phyloP scores from a whole-genome alignment of 2,329 filamentous ascomycete genomes.

The Epichloe bromicola region DNA sequence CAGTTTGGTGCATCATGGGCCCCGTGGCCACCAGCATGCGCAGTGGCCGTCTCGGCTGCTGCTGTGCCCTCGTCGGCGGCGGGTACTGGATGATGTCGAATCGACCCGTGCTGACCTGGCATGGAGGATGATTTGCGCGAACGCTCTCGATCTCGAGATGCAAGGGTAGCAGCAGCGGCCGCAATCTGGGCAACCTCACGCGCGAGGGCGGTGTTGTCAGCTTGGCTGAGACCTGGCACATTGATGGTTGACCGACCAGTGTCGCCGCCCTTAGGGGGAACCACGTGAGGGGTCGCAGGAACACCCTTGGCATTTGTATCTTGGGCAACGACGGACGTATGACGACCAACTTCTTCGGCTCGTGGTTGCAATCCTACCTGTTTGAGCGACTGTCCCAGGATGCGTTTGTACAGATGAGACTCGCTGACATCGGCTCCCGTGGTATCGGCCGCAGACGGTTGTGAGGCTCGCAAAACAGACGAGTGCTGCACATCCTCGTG shows the following conservation, averaged over 20 bases:
- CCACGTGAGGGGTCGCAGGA: constrained; percentile 51
- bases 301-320: constrained; percentile 28
- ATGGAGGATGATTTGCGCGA: constrained; percentile 24
- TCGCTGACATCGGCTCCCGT: constrained; percentile 64
- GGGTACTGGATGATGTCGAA: constrained; percentile 14
- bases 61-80: constrained; percentile 21
- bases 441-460: constrained; percentile 29
- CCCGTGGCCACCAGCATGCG: constrained; percentile 34
- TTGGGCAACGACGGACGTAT: constrained; percentile 23
- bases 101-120: constrained; percentile 13
- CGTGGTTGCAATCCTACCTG: constrained; percentile 58
- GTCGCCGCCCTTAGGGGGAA: constrained; percentile 57
- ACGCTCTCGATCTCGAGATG: constrained; percentile 54
- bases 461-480: constrained; percentile 21
- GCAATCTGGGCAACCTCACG: constrained; percentile 89
- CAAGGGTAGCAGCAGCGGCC: constrained; percentile 77
- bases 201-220: constrained; percentile 68
- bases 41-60: constrained; percentile 20
- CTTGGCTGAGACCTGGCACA: constrained; percentile 61
- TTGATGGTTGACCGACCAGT: constrained; percentile 31
- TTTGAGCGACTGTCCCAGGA: constrained; percentile 78
- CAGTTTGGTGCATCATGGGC: constrained; percentile 98
- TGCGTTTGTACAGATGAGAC: constrained; percentile 82
- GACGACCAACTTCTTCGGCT: constrained; percentile 31
- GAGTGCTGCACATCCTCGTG: constrained; percentile 36